Percentiles rank a stretch among this genome's conserved stretches.
Conservation (phyloP, 495 filamentous ascomycete genomes). For the Podospora bellae-mahoneyi region DNA sequence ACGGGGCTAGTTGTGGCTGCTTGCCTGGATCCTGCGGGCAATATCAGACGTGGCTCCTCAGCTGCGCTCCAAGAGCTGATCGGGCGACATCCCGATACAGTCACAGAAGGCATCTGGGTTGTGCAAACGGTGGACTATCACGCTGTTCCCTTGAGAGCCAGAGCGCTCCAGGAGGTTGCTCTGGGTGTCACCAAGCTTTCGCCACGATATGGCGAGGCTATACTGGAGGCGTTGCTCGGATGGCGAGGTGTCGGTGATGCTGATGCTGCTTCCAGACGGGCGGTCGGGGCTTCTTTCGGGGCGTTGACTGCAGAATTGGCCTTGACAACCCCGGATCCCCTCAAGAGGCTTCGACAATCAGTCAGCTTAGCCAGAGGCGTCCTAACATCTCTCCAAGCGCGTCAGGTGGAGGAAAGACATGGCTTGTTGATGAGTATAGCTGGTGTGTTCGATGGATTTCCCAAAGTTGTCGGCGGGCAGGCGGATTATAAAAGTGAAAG, state of each 20-base stretch:
- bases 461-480: constrained; percentile 10
- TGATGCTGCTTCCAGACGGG: constrained; percentile 67
- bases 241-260: constrained; percentile 84
- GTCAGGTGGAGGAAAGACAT: constrained; percentile 65
- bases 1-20: constrained; percentile 76
- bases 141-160: constrained; percentile 78
- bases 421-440: constrained; percentile 64
- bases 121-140: constrained; percentile 93
- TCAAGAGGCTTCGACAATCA: constrained; percentile 29
- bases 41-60: constrained; percentile 86
- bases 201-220: constrained; percentile 63
- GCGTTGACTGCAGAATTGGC: constrained; percentile 47
- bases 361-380: constrained; percentile 40
- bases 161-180: constrained; percentile 75
- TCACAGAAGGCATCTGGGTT: constrained; percentile 73
- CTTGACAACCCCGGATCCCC: constrained; percentile 15
- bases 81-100: constrained; percentile 82
- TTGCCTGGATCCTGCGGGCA: constrained; percentile 84
- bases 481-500: neutral
- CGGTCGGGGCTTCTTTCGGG: constrained; percentile 68
- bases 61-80: constrained; percentile 93
- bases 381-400: constrained; percentile 48
- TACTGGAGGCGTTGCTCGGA: constrained; percentile 67
- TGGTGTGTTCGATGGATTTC: constrained; percentile 41
- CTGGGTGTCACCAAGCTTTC: constrained; percentile 61